Evolutionary conservation across 805 yeast species (phyloP), one percentile per base, ranked within the genome.

Genomic region (Cyberlindnera galapagoensis): DNA sequence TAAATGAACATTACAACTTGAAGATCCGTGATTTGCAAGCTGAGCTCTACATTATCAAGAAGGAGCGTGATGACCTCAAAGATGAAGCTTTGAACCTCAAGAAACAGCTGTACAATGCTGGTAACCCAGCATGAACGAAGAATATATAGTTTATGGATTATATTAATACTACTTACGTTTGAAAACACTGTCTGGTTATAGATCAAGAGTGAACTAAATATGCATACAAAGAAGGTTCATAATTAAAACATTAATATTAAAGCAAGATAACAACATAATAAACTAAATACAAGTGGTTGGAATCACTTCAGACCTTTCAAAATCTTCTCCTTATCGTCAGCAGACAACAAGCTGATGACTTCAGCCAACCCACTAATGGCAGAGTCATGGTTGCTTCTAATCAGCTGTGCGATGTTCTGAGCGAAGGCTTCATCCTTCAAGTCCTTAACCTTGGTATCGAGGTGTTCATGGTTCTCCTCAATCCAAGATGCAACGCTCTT

Each of bases 21-120:
- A 82, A 79, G 57, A 69, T 86, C 26, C 76, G 82, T 46, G 95
- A 86, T 46, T 60, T 86, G 46, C 83, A 84, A 49, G 95, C 95
- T 4, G 94, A 85, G 52, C 63, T 86, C 43, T 80, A 71, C 47
- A 81, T 86, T 35, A 69, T 80, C 43, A 77, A 76, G 47, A 90
- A 85, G 57, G 96, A 86, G 57, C 70, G 94, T 43, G 92, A 86
- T 50, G 81, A 78, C 46, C 62, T 83, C 54, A 79, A 75, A 49
- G 80, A 75, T 15, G 76, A 68, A 37, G 71, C 77, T 11, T 52
- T 74, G 20, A 46, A 63, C 1, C 59, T 80, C 51, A 79, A 80
- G 57, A 80, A 80, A 52, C 72, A 71, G 45, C 56, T 80, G 38
- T 55, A 52, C 31, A 44, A 38, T 11, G 41, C 38, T 11, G 34